These are phyloP conservation scores for Cercospora nicotianae DNA, from an alignment of 2,329 filamentous ascomycete genomes.

Conservation along the genomic window DNA sequence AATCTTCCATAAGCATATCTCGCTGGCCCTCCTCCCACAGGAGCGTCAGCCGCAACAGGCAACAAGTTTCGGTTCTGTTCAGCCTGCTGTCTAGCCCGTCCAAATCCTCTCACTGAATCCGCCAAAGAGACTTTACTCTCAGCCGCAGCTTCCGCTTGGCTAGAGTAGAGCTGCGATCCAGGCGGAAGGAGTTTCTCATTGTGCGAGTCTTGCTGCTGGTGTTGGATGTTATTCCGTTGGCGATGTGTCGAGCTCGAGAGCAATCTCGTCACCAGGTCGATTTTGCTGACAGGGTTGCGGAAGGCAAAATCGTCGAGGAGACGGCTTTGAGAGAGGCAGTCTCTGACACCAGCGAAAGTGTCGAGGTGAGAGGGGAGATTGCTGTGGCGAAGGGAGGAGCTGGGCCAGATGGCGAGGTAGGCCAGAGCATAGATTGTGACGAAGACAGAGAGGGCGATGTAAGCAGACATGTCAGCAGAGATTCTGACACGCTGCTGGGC, in stretches of 20 bases:
- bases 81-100: slow-evolving; percentile 29
- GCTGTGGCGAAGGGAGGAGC: slow-evolving; percentile 44
- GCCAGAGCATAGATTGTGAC: slow-evolving; percentile 67
- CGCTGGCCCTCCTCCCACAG: slow-evolving; percentile 22
- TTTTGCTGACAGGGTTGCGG: slow-evolving; percentile 63
- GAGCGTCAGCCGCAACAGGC: background rate
- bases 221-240: slow-evolving; percentile 44
- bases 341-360: slow-evolving; percentile 73
- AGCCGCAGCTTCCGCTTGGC: slow-evolving; percentile 17
- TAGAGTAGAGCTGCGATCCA: background rate
- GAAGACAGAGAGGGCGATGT: slow-evolving; percentile 71
- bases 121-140: slow-evolving; percentile 34
- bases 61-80: background rate
- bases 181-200: slow-evolving; percentile 12
- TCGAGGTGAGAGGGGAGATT: slow-evolving; percentile 61
- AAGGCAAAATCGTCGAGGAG: slow-evolving; percentile 73
- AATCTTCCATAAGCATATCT: slow-evolving; percentile 60
- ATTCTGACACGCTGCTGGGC: slow-evolving; percentile 58
- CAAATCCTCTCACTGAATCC: slow-evolving; percentile 38
- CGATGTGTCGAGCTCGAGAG: slow-evolving; percentile 54
- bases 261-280: slow-evolving; percentile 68
- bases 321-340: slow-evolving; percentile 72
- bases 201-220: slow-evolving; percentile 17
- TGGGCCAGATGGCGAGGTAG: slow-evolving; percentile 71
- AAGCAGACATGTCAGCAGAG: slow-evolving; percentile 69